Conservation (phyloP, 1,284 basidiomycete species). For the Moesziomyces antarcticus region DNA sequence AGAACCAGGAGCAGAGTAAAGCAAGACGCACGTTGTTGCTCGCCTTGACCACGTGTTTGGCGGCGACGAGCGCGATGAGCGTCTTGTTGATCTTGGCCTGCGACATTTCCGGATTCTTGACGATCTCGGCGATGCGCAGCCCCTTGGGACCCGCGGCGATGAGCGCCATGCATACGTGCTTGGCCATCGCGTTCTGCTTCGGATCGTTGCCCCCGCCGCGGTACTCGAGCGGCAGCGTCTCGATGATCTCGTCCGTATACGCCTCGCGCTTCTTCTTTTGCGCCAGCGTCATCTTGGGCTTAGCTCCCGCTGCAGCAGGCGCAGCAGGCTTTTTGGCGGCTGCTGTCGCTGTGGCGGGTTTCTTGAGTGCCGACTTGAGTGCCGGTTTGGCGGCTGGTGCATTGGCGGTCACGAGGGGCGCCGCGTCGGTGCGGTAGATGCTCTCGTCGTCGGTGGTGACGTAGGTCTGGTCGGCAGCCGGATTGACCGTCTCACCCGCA, state of each 20-base stretch:
- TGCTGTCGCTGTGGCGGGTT: constrained; percentile 20
- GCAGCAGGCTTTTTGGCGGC: constrained; percentile 18
- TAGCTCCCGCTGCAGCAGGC: constrained; percentile 62
- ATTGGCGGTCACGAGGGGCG: constrained; percentile 4
- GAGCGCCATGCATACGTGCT: constrained; percentile 60
- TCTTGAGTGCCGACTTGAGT: constrained; percentile 49
- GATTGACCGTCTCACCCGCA: constrained; percentile 9
- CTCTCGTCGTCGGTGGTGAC: constrained; percentile 60
- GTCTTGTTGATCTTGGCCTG: constrained; percentile 93
- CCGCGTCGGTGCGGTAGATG: constrained; percentile 29
- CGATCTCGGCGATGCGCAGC: constrained; percentile 75
- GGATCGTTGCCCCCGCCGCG: constrained; percentile 79
- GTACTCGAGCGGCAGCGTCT: constrained; percentile 86
- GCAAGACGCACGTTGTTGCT: constrained; percentile 69
- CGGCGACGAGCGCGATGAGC: constrained; percentile 86
- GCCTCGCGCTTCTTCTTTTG: constrained; percentile 76
- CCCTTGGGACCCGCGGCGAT: constrained; percentile 55
- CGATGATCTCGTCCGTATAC: constrained; percentile 73
- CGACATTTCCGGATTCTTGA: constrained; percentile 81
- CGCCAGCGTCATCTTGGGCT: constrained; percentile 78
- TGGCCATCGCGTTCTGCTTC: constrained; percentile 56
- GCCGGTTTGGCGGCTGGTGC: constrained; percentile 23
- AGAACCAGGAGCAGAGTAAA: background rate
- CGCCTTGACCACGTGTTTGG: constrained; percentile 82
- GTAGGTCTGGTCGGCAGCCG: constrained; percentile 61